Base-by-base conservation (phyloP, 2,329 filamentous ascomycete species). In the Botryotinia calthae region DNA sequence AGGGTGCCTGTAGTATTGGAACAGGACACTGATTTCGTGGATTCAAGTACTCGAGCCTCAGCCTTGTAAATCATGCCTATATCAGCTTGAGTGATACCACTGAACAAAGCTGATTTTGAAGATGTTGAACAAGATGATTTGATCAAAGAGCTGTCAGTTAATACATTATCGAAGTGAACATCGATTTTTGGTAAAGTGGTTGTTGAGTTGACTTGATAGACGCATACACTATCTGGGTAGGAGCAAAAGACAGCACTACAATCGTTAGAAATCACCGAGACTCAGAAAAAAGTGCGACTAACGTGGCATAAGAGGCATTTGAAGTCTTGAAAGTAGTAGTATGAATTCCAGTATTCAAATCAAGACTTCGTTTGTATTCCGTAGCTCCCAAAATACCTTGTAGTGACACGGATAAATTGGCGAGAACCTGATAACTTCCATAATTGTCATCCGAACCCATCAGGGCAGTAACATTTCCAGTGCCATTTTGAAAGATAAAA, bases 401-500 rank as follows among this genome's bases (percentile, higher is more conserved):
- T 4, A 86, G 79, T 0, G 75, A 71, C 0, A 87, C 80, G 0
- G 82, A 83, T 1, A 87, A 71, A 72, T 87, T 87, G 0, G 82
- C 85, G 0, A 86, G 77, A 1, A 85, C 84, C 70, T 82, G 82
- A 74, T 84, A 87, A 6, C 82, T 82, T 20, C 86, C 86, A 70
- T 85, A 87, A 56, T 82, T 79, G 31, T 79, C 77, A 10, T 79
- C 76, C 10, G 80, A 79, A 20, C 84, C 84, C 28, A 85, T 80
- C 9, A 87, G 75, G 2, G 78, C 74, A 4, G 65, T 56, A 42
- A 67, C 48, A 56, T 67, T 67, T 0, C 65, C 85, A 0, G 82
- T 86, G 9, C 84, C 84, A 68, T 86, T 85, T 28, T 82, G 76
- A 62, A 86, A 87, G 25, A 87, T 86, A 74, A 77, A 81, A 5